A percentile compares a stretch with the other conserved stretches of the same genome.
phyloP scores from a whole-genome alignment of 2,329 filamentous ascomycete genomes.

The Pseudogymnoascus sp. region DNA sequence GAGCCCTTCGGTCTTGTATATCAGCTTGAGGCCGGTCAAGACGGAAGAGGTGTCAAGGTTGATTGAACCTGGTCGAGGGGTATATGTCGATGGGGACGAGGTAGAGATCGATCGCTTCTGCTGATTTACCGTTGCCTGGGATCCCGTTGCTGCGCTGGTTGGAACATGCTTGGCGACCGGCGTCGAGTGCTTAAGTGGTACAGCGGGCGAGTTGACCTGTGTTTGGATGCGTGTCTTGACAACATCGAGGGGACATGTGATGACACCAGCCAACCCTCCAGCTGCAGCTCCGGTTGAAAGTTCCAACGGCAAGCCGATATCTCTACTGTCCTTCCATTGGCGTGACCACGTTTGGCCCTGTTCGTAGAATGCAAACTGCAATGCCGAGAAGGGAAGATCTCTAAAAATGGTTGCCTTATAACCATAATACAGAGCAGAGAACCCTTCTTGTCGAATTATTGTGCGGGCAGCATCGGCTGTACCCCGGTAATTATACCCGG shows the following conservation, averaged over 20 bases:
- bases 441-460: constrained; percentile 75
- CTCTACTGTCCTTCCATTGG: constrained; percentile 66
- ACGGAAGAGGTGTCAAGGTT: constrained; percentile 86
- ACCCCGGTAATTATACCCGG: constrained; percentile 90
- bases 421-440: constrained; percentile 84
- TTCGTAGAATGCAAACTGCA: constrained; percentile 98
- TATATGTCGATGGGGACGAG: constrained; percentile 77
- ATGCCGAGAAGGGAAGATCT: constrained; percentile 87
- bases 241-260: constrained; percentile 93
- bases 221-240: constrained; percentile 97
- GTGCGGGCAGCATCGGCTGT: constrained; percentile 78
- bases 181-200: constrained; percentile 20
- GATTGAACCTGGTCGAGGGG: constrained; percentile 68
- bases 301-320: constrained; percentile 80
- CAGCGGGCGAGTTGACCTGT: constrained; percentile 53
- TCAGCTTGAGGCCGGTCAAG: constrained; percentile 71
- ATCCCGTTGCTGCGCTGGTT: constrained; percentile 21
- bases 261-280: constrained; percentile 83
- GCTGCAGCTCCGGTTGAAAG: constrained; percentile 83
- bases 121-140: constrained; percentile 30
- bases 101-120: constrained; percentile 77
- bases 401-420: constrained; percentile 93
- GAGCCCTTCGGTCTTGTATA: constrained; percentile 84
- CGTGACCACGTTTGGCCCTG: constrained; percentile 80
- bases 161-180: constrained; percentile 17